Base-by-base conservation (phyloP, 768 basidiomycete genomes). In the Rhodosporidiobolus sp. region DNA sequence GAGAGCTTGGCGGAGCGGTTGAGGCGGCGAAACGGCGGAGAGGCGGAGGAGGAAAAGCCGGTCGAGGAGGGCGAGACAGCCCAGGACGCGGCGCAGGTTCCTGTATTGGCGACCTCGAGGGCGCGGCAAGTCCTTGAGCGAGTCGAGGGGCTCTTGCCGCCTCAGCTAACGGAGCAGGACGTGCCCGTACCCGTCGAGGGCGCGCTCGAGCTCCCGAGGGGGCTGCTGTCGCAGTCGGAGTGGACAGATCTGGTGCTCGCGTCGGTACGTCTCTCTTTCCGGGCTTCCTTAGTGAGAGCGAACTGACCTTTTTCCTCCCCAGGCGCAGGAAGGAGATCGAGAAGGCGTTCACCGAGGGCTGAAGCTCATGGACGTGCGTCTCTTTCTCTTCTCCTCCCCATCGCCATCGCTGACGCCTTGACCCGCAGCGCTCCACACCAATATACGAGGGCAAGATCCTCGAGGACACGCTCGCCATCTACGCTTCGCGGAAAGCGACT, bases 211-310 rank as follows among this genome's bases (percentile, higher is more conserved):
- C 43, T 87, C 28, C 84, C 85, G 26, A 76, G 86, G 6, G 82
- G 83, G 24, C 65, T 88, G 17, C 78, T 89, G 28, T 84, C 87
- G 0, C 58, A 80, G 26, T 72, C 80, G 17, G 88, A 90, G 78
- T 87, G 86, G 81, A 81, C 84, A 54, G 85, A 86, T 2, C 80
- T 89, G 10, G 80, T 89, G 6, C 83, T 87, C 24, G 77, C 83
- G 59, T 84, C 82, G 54, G 86, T 88, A 76, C 71, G 86, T 81
- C 30, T 48, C 0, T 14, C 24, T 46, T 26, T 38, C 22, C 38
- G 0, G 34, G 17, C 45, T 22, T 50, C 56, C 22, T n/a, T 67
- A 11, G 14, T 60, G 53, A 14, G 34, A n/a, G n/a, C n/a, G 20
- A 4, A 2, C 43, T 58, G 52, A 65, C 45, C 50, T 52, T 24